Base-by-base conservation (phyloP, 2,329 filamentous ascomycete species). In the Seiridium unicorne region DNA sequence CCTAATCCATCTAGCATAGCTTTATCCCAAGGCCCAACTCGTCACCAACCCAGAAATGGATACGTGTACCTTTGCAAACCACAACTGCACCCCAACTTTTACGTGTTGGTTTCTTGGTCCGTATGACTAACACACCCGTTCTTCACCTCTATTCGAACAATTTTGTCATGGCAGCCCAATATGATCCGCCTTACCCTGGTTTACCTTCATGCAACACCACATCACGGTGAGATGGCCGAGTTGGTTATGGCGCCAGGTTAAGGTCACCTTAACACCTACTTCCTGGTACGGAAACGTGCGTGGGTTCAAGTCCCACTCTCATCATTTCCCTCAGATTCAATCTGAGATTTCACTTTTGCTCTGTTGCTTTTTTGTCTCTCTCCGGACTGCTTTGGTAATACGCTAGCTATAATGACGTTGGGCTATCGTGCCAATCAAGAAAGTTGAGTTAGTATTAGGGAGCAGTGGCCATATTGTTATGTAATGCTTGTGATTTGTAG, bases 231-330 rank as follows among this genome's bases (percentile, higher is more conserved):
- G 49, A 53, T 53, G 49, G 49, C 49, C 49, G 49, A 53, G 49
- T 53, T 53, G 49, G 49, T 53, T 53, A 53, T 53, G 49, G 49
- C 49, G 49, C 49, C 49, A 53, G 49, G 49, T 53, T 53, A 53
- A 53, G 49, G 49, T 53, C 49, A 53, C 49, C 49, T 53, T 53
- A 53, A 53, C 49, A 53, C 49, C 49, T 53, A 53, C 49, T 38
- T 53, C 49, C 49, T 53, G 49, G 49, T 53, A 53, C 49, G 49
- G 49, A 53, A 53, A 53, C 49, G 49, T 53, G 49, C 49, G 49
- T 53, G 49, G 49, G 49, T 53, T 53, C 49, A 53, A 53, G 49
- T 53, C 49, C 49, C 49, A 53, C 49, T 53, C 49, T 53, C 49
- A 53, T 53, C 49, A 53, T 34, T 53, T 53, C 49, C 35, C 49